Percentiles rank a stretch among this genome's conserved stretches.
Evolutionary conservation across 2,329 filamentous ascomycete genomes (phyloP).

Genomic region (Fusarium newnesense): DNA sequence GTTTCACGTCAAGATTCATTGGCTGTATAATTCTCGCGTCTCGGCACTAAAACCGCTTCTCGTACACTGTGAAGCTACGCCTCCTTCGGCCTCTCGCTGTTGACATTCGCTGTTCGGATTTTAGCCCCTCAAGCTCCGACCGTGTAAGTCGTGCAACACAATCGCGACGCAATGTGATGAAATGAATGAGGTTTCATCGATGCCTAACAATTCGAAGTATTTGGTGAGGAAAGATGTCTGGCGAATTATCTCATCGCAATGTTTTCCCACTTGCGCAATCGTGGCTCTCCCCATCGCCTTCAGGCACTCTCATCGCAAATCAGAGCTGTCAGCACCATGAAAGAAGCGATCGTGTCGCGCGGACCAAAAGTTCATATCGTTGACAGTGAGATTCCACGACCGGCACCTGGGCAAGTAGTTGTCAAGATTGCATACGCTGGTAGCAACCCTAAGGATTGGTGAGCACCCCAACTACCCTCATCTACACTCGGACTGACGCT

Average conservation of each 20-base stretch:
- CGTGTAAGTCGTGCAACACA: neutral
- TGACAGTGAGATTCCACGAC: constrained; percentile 4
- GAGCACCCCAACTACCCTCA: neutral
- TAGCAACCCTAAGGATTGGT: constrained; percentile 31
- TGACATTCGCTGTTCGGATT: constrained; percentile 23
- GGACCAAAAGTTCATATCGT: constrained; percentile 15
- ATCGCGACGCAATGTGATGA: neutral
- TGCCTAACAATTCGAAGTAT: neutral
- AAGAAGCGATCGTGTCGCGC: constrained; percentile 20
- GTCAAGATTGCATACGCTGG: constrained; percentile 16
- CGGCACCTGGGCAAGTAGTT: constrained; percentile 13
- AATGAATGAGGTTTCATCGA: neutral
- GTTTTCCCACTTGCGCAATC: neutral
- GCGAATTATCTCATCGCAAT: neutral
- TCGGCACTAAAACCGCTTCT: constrained; percentile 5
- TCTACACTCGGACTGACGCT: neutral
- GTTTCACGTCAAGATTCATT: neutral
- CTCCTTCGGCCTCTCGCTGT: constrained; percentile 17
- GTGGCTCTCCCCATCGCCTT: neutral
- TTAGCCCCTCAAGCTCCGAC: neutral
- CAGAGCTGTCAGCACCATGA: constrained; percentile 14
- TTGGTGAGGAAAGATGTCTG: neutral
- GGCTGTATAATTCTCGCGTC: neutral
- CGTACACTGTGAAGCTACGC: neutral
- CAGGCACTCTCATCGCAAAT: constrained; percentile 3